phyloP scores from a whole-genome alignment of 2,329 filamentous ascomycete genomes.

The Pseudogymnoascus sp. region DNA sequence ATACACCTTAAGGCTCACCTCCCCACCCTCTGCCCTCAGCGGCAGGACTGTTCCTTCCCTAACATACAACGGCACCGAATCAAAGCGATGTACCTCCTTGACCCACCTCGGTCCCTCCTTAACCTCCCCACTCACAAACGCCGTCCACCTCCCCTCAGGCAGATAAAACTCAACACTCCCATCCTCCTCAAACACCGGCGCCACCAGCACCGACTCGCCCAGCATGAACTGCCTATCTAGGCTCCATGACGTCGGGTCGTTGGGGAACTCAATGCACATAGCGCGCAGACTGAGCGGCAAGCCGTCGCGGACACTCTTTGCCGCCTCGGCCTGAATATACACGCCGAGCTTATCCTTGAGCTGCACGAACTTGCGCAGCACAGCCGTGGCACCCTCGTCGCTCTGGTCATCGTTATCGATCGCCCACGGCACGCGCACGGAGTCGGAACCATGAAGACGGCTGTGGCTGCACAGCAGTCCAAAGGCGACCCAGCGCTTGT shows the following conservation, averaged over 20 bases:
- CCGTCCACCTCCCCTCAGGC: constrained; percentile 44
- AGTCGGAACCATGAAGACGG: constrained; percentile 51
- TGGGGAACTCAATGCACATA: constrained; percentile 53
- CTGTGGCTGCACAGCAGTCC: constrained; percentile 55
- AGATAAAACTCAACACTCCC: constrained; percentile 51
- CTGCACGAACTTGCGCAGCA: constrained; percentile 35
- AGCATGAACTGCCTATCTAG: constrained; percentile 57
- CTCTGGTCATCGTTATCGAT: constrained; percentile 47
- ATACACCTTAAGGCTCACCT: background rate
- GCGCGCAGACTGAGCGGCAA: constrained; percentile 49
- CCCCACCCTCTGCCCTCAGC: constrained; percentile 23
- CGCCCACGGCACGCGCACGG: constrained; percentile 58
- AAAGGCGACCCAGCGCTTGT: constrained; percentile 60
- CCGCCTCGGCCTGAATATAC: constrained; percentile 48
- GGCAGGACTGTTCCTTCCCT: constrained; percentile 30
- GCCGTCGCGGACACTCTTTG: constrained; percentile 41
- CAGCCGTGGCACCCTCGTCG: constrained; percentile 42
- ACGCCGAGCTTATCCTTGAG: constrained; percentile 52
- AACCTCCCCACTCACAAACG: constrained; percentile 38
- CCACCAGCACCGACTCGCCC: constrained; percentile 48
- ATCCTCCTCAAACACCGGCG: constrained; percentile 50
- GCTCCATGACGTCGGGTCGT: constrained; percentile 50
- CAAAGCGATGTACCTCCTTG: constrained; percentile 40
- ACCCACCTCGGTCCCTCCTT: constrained; percentile 38
- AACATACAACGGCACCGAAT: constrained; percentile 41